A percentile compares a stretch with the other conserved stretches of the same genome.
phyloP scores from a whole-genome alignment of 768 basidiomycete genomes.

The Psilocybe sp. region DNA sequence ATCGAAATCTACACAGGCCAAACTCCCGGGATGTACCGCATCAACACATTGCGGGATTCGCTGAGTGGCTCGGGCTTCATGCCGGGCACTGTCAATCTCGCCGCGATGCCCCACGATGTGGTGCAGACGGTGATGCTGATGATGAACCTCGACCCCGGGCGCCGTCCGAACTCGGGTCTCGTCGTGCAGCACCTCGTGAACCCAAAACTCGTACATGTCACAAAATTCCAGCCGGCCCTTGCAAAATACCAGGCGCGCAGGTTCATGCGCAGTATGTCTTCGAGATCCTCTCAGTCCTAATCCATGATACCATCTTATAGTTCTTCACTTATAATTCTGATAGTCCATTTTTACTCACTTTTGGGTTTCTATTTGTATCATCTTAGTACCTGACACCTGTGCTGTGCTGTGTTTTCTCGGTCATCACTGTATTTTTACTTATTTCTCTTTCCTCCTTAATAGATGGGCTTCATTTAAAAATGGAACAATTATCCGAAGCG shows the following conservation, averaged over 20 bases:
- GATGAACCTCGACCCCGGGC: slow-evolving; percentile 4
- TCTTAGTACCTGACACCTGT: no score
- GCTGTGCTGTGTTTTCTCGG: no score
- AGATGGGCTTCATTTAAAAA: no score
- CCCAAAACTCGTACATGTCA: slow-evolving; percentile 4
- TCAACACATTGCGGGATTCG: neutral
- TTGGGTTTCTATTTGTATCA: no score
- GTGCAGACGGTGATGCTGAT: neutral
- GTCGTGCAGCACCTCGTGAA: slow-evolving; percentile 1
- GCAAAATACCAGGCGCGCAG: slow-evolving; percentile 2
- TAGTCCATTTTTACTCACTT: no score
- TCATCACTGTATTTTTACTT: no score
- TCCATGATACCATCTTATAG: no score
- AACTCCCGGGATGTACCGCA: neutral
- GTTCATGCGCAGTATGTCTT: no score
- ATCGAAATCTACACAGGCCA: slow-evolving; percentile 14
- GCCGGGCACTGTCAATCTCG: neutral
- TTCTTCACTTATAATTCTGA: no score
- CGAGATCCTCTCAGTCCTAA: no score
- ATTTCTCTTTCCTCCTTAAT: no score
- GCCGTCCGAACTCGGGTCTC: slow-evolving; percentile 6
- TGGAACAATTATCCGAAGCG: no score
- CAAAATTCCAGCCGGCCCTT: neutral
- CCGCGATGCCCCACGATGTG: neutral
- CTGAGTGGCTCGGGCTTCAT: neutral